Evolutionary conservation across 148 eudicot species (phyloP).

Genomic region (Dysphania ambrosioides): DNA sequence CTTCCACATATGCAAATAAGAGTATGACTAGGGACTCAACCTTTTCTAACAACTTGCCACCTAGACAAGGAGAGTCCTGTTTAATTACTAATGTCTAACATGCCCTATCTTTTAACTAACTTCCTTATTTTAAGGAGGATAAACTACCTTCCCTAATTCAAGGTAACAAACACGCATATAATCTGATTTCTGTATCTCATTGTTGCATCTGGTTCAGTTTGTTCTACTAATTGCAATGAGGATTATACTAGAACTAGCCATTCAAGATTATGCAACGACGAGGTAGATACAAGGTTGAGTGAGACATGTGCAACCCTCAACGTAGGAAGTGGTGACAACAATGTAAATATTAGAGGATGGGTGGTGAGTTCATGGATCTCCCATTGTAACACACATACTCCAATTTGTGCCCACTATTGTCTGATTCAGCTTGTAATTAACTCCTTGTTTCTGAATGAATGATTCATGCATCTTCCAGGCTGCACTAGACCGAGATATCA

Average conservation of each 20-base stretch:
- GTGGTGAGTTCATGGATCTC: slow-evolving; percentile 31
- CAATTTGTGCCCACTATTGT: no score
- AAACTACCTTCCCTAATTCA: no score
- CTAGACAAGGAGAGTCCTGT: no score
- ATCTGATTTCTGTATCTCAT: no score
- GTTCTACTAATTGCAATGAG: slow-evolving; percentile 26
- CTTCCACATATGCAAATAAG: no score
- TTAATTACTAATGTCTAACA: no score
- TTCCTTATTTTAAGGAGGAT: no score
- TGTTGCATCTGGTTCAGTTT: slow-evolving; percentile 31
- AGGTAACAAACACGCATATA: no score
- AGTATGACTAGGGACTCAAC: no score
- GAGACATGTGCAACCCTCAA: slow-evolving; percentile 28
- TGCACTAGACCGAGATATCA: slow-evolving; percentile 19
- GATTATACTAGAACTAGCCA: slow-evolving; percentile 38
- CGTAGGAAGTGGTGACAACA: slow-evolving; percentile 28
- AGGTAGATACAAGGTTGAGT: slow-evolving; percentile 22
- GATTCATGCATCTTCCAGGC: slow-evolving; percentile 25
- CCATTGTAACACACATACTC: neutral
- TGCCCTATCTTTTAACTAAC: no score
- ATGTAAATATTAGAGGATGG: slow-evolving; percentile 26
- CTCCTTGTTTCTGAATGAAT: neutral
- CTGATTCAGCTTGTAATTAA: neutral
- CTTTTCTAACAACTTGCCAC: no score
- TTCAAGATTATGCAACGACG: slow-evolving; percentile 24